Base-by-base conservation (phyloP, 495 filamentous ascomycete genomes). In the Talaromyces proteolyticus region DNA sequence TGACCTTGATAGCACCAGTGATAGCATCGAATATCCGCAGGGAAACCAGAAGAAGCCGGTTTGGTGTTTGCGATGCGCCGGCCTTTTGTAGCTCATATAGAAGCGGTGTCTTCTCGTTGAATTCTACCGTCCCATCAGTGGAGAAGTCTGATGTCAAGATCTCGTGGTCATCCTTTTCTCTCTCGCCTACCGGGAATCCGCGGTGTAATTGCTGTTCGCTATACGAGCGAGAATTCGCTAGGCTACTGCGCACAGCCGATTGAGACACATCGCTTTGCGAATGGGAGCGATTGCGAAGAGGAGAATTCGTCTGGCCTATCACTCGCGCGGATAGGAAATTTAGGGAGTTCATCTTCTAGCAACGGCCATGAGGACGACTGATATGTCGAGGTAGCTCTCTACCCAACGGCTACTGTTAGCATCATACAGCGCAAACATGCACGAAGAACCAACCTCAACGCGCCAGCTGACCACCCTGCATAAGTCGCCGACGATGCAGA, bases 271-370 rank as follows among this genome's bases (percentile, higher is more conserved):
- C 77, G 52, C 74, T 77, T 52, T 85, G 74, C 12, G 84, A 87
- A 57, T 80, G 85, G 47, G 82, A 81, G 68, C 85, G 75, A 50
- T 81, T 77, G 46, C 82, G 81, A 73, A 70, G 50, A 67, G 75
- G 52, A 54, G 45, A 62, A 23, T 24, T 19, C 56, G 79, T 76
- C 64, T 76, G 76, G 57, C 84, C 84, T 54, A 87, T 82, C 64
- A 93, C 88, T 73, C 87, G 84, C 64, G 88, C 80, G 56, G 89
- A 94, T 66, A 98, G 78, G 66, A 96, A 87, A 69, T 95, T 95
- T 75, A 97, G 73, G 61, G 92, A 95, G 85, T 97, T 96, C 92
- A 98, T 98, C 73, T 84, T 91, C 73, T 40, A 51, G 42, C 40
- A 51, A 51, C 49, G 49, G 37, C 46, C 52, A 42, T 52, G 47